phyloP scores from a whole-genome alignment of 805 yeast species.

The Saccharomycopsis selenospora region DNA sequence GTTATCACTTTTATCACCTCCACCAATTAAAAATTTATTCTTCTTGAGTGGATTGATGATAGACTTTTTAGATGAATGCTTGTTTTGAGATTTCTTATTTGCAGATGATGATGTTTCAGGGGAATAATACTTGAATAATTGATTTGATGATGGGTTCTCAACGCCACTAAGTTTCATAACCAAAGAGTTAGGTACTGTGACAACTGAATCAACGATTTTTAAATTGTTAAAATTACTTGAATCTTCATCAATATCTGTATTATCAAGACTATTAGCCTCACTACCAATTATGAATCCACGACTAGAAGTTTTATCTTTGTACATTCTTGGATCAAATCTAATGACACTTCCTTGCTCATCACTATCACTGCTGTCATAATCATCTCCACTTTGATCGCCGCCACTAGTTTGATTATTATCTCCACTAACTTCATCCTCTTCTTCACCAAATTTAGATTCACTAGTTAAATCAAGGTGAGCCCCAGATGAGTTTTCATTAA shows the following conservation, averaged over 20 bases:
- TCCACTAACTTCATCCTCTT: neutral
- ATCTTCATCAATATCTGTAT: slow-evolving; percentile 4
- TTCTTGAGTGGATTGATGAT: slow-evolving; percentile 14
- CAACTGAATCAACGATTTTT: slow-evolving; percentile 12
- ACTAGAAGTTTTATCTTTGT: neutral
- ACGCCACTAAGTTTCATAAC: slow-evolving; percentile 10
- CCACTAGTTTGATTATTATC: neutral
- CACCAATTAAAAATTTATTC: neutral
- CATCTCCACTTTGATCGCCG: neutral
- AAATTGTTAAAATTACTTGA: neutral
- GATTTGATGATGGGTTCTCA: slow-evolving; percentile 10
- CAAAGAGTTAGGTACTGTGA: slow-evolving; percentile 18
- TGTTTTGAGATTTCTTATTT: neutral
- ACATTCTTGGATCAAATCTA: slow-evolving; percentile 5
- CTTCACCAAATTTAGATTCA: neutral
- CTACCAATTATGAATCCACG: neutral
- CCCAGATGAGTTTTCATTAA: slow-evolving; percentile 7
- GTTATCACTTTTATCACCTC: slow-evolving; percentile 14
- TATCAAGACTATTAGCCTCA: slow-evolving; percentile 5
- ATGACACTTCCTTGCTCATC: slow-evolving; percentile 4
- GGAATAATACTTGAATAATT: slow-evolving; percentile 3
- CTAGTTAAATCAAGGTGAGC: neutral
- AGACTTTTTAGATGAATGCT: slow-evolving; percentile 13
- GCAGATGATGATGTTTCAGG: too few relatives aligned
- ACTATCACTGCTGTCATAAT: neutral